Percentiles rank a stretch among this genome's conserved stretches.
Conservation (phyloP, 2,329 filamentous ascomycete genomes). For the Stagonosporopsis cucurbitacearum region DNA sequence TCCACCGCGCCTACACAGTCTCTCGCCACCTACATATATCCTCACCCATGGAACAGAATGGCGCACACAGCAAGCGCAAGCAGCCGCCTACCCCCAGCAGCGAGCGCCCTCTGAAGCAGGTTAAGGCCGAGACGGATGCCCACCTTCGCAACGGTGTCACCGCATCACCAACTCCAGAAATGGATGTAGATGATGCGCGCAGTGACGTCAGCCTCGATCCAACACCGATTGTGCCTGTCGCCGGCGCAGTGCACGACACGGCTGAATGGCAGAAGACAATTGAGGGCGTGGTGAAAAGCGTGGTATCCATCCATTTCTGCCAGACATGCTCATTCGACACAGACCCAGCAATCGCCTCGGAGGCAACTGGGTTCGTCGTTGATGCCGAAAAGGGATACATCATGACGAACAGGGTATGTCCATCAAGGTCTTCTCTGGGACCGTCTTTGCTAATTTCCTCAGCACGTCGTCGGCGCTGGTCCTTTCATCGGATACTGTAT, state of each 20-base stretch:
- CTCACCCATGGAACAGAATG: constrained; percentile 57
- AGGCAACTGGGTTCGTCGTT: constrained; percentile 97
- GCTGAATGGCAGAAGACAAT: constrained; percentile 96
- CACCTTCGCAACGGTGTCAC: constrained; percentile 48
- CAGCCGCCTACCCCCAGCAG: constrained; percentile 54
- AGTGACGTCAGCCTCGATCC: constrained; percentile 54
- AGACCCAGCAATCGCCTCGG: constrained; percentile 89
- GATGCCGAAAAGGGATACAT: constrained; percentile 85
- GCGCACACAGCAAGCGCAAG: constrained; percentile 62
- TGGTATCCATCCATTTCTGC: constrained; percentile 98
- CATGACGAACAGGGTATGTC: constrained; percentile 55
- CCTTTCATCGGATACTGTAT: constrained; percentile 99
- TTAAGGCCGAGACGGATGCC: constrained; percentile 56
- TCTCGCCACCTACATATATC: constrained; percentile 8
- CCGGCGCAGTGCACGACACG: constrained; percentile 64
- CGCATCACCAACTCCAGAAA: constrained; percentile 33
- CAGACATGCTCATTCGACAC: constrained; percentile 98
- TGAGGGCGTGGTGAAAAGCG: constrained; percentile 89
- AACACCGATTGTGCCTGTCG: constrained; percentile 24
- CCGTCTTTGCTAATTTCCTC: constrained; percentile 46
- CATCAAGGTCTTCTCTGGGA: neutral
- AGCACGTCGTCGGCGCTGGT: constrained; percentile 89
- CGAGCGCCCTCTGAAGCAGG: constrained; percentile 63
- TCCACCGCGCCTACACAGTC: constrained; percentile 8
- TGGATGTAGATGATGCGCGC: constrained; percentile 41